A percentile compares a stretch with the other conserved stretches of the same genome.
These are phyloP conservation scores for Metschnikowia vanudenii DNA, from an alignment of 805 yeast genomes.

Conservation along the genomic window DNA sequence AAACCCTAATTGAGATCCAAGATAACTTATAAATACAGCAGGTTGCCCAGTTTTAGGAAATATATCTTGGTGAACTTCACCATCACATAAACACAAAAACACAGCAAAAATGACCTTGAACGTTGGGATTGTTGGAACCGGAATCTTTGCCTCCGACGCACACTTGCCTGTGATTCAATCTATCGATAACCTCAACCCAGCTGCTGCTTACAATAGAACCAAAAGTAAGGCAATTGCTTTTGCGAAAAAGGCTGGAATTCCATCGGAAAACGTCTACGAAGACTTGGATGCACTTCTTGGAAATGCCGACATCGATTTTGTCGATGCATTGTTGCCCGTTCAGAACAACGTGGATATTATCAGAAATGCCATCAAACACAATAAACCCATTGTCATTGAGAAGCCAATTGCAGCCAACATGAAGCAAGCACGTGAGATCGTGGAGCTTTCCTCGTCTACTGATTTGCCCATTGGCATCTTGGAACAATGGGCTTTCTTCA, in stretches of 20 bases:
- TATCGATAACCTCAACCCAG: conserved; percentile 52
- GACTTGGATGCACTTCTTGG: conserved; percentile 61
- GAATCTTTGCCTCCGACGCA: conserved; percentile 81
- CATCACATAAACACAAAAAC: background rate
- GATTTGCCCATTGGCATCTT: conserved; percentile 71
- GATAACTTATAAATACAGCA: conserved; percentile 1
- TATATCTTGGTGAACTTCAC: background rate
- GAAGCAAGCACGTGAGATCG: conserved; percentile 78
- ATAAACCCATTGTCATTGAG: conserved; percentile 80
- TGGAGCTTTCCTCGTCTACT: conserved; percentile 57
- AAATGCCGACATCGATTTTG: conserved; percentile 66
- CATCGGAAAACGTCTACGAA: conserved; percentile 52
- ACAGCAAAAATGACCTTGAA: conserved; percentile 32
- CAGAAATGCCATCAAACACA: conserved; percentile 63
- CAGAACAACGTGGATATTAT: conserved; percentile 72
- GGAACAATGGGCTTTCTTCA: conserved; percentile 83
- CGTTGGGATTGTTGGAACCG: conserved; percentile 75
- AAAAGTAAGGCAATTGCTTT: conserved; percentile 77
- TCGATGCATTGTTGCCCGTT: conserved; percentile 89
- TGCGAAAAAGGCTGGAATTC: conserved; percentile 60
- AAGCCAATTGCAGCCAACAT: conserved; percentile 91
- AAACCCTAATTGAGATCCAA: background rate
- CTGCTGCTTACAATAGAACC: conserved; percentile 82
- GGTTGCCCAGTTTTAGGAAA: background rate
- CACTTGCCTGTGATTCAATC: conserved; percentile 74